phyloP scores from a whole-genome alignment of 345 rosid genomes.

The Turritis glabra region DNA sequence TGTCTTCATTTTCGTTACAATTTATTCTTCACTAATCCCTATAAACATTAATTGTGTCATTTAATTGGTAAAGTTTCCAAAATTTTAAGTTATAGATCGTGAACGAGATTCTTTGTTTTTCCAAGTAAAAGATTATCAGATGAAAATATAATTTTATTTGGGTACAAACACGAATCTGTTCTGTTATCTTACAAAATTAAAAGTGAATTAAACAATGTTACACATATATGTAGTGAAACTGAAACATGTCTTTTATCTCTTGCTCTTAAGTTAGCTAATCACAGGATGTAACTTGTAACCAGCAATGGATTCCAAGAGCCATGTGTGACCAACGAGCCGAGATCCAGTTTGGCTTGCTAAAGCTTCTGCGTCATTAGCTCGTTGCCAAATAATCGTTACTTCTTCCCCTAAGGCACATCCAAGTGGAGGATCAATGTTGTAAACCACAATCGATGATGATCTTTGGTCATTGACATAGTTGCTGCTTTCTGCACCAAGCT shows the following conservation, averaged over 20 bases:
- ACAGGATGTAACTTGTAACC: constrained; percentile 56
- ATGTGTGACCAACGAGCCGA: constrained; percentile 61
- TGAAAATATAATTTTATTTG: too few species aligned
- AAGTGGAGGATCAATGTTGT: constrained; percentile 61
- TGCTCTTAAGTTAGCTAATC: not conserved
- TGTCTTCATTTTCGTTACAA: not conserved
- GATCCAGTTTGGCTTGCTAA: constrained; percentile 55
- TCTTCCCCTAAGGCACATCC: constrained; percentile 71
- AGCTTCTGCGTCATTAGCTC: constrained; percentile 66
- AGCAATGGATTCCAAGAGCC: constrained; percentile 85
- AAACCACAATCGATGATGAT: constrained; percentile 51
- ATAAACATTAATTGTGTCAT: not conserved
- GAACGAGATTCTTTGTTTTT: too few species aligned
- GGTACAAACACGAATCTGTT: not conserved
- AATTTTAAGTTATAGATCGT: too few species aligned
- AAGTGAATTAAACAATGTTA: constrained; percentile 1
- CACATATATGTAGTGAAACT: not conserved
- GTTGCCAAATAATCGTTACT: constrained; percentile 66
- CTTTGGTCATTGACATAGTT: constrained; percentile 15
- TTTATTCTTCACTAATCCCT: not conserved
- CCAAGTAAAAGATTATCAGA: too few species aligned
- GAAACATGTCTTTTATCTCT: not conserved
- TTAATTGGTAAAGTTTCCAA: not conserved
- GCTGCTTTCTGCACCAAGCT: constrained; percentile 31
- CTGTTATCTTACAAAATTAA: not conserved